Conservation (phyloP, 495 filamentous ascomycete genomes). For the Lindgomyces ingoldianus region DNA sequence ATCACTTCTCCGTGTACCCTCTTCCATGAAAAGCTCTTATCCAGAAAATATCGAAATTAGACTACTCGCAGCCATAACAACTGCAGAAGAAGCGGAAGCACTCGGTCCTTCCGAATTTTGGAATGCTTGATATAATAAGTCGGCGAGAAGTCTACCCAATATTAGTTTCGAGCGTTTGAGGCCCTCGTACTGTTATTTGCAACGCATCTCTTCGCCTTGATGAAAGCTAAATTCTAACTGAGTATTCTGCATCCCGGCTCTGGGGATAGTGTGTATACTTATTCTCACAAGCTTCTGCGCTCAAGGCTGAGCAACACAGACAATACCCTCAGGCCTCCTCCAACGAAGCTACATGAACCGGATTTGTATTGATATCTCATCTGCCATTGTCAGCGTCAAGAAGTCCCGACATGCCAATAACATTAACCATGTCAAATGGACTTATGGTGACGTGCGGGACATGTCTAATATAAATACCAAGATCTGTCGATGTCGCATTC, state of each 20-base stretch:
- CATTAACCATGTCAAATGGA: conserved; percentile 49
- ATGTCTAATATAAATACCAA: conserved; percentile 42
- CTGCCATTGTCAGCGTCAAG: conserved; percentile 56
- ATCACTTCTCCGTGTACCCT: no score
- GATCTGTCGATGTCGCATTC: conserved; percentile 58
- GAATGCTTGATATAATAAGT: conserved; percentile 52
- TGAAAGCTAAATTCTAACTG: conserved; percentile 37
- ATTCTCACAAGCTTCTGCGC: no score
- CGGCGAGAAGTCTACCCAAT: conserved; percentile 41
- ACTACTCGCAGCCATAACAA: background rate
- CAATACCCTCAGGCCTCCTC: conserved; percentile 53
- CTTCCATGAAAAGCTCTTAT: no score
- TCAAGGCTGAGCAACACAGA: conserved; percentile 45
- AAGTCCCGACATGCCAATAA: conserved; percentile 43
- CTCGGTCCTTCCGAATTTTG: conserved; percentile 54
- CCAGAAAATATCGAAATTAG: background rate
- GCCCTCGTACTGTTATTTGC: conserved; percentile 53
- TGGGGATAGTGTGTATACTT: conserved; percentile 57
- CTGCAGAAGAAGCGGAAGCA: conserved; percentile 7
- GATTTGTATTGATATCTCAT: conserved; percentile 60
- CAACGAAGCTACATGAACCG: conserved; percentile 55
- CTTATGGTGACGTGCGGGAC: conserved; percentile 54
- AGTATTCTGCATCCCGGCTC: conserved; percentile 58
- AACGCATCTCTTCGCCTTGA: conserved; percentile 43
- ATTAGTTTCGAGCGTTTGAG: conserved; percentile 57